Conservation (phyloP, 148 eudicot species). For the Drosera capensis region DNA sequence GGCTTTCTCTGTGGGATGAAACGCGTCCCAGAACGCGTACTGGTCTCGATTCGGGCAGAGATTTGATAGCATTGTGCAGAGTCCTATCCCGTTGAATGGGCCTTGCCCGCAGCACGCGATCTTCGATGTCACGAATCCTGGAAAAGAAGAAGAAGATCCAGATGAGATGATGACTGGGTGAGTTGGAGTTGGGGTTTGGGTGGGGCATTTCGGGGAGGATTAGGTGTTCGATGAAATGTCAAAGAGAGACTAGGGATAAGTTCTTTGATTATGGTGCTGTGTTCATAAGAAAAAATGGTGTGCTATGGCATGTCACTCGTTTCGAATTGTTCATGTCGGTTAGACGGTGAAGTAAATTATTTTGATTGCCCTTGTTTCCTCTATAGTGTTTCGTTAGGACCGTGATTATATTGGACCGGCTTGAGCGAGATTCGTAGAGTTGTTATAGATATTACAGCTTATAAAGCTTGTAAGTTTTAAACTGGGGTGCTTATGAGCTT, state of each 20-base stretch:
- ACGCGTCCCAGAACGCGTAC: constrained; percentile 32
- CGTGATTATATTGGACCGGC: background rate
- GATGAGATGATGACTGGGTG: background rate
- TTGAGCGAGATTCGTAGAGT: background rate
- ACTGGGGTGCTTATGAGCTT: background rate
- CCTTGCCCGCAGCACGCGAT: constrained; percentile 37
- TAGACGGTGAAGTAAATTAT: no score
- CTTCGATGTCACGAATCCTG: constrained; percentile 32
- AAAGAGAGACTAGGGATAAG: background rate
- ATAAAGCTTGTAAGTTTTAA: background rate
- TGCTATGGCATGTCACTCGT: background rate
- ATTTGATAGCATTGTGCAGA: constrained; percentile 19
- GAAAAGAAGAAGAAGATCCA: background rate
- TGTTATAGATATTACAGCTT: no score
- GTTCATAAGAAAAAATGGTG: background rate
- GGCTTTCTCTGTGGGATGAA: constrained; percentile 27
- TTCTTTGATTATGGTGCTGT: background rate
- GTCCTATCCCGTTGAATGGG: constrained; percentile 29
- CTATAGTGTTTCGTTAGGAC: background rate
- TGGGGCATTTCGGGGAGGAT: background rate
- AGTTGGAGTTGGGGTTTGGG: background rate
- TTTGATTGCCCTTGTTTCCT: no score
- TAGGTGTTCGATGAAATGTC: background rate
- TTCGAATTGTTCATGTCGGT: no score
- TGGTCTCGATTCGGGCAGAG: constrained; percentile 19